Evolutionary conservation across 768 basidiomycete species (phyloP).

Genomic region (Tephrocybe rancida): DNA sequence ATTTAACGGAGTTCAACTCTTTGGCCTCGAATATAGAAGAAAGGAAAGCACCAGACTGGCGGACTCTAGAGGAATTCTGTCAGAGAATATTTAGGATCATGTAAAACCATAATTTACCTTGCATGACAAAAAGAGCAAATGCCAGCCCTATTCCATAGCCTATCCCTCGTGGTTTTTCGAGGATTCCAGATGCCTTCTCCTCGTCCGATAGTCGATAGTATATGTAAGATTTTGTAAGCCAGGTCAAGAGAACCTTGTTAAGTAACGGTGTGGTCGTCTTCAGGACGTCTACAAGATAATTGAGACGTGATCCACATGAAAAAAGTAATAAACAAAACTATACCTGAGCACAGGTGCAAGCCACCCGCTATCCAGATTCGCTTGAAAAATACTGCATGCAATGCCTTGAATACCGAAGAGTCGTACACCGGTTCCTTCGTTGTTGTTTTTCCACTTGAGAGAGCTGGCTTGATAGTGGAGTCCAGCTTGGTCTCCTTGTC

Average conservation of each 20-base stretch:
- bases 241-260: slow-evolving; percentile 60
- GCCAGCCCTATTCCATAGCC: slow-evolving; percentile 67
- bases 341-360: slow-evolving; percentile 48
- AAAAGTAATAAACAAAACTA: slow-evolving; percentile 8
- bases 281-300: slow-evolving; percentile 38
- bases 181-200: slow-evolving; percentile 34
- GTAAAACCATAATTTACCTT: slow-evolving; percentile 36
- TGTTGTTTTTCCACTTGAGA: background rate
- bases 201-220: slow-evolving; percentile 38
- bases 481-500: no score
- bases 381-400: slow-evolving; percentile 46
- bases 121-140: slow-evolving; percentile 61
- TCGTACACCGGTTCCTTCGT: slow-evolving; percentile 33
- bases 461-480: background rate
- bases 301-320: slow-evolving; percentile 4
- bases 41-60: slow-evolving; percentile 39
- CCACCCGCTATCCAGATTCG: slow-evolving; percentile 50
- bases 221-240: slow-evolving; percentile 52
- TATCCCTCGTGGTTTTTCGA: slow-evolving; percentile 45
- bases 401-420: slow-evolving; percentile 49
- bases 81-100: background rate
- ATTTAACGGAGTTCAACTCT: background rate
- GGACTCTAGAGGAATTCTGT: slow-evolving; percentile 27
- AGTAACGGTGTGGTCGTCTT: slow-evolving; percentile 58
- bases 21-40: background rate